phyloP scores from a whole-genome alignment of 768 basidiomycete genomes.

The Suillus subluteus region DNA sequence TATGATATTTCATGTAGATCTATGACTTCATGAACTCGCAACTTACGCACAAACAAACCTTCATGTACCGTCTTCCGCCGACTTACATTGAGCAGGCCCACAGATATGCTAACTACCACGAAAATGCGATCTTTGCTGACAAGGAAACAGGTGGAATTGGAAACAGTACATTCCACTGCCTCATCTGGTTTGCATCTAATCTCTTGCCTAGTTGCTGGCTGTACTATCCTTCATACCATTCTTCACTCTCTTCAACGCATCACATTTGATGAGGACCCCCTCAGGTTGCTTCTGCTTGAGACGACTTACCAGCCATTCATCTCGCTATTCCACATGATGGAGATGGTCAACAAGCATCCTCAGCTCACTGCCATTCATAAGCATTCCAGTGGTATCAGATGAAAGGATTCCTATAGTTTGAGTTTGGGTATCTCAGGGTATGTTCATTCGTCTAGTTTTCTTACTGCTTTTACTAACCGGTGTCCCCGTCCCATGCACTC shows the following conservation, averaged over 20 bases:
- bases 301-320: slow-evolving; percentile 89
- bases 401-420: too few relatives aligned
- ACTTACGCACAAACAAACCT: slow-evolving; percentile 75
- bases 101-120: slow-evolving; percentile 75
- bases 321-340: slow-evolving; percentile 79
- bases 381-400: slow-evolving; percentile 29
- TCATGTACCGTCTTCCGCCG: slow-evolving; percentile 43
- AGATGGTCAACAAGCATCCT: slow-evolving; percentile 53
- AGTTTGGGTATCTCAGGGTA: too few relatives aligned
- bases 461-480: too few relatives aligned
- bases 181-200: not conserved
- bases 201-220: slow-evolving; percentile 67
- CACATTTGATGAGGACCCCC: slow-evolving; percentile 74
- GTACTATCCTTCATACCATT: slow-evolving; percentile 73
- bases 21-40: slow-evolving; percentile 80
- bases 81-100: slow-evolving; percentile 74
- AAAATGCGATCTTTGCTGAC: slow-evolving; percentile 73
- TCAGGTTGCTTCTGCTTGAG: slow-evolving; percentile 75
- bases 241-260: slow-evolving; percentile 74
- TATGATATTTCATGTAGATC: slow-evolving; percentile 43
- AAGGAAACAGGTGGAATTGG: slow-evolving; percentile 45
- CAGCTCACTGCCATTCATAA: slow-evolving; percentile 64
- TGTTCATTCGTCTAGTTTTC: too few relatives aligned
- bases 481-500: too few relatives aligned
- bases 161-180: slow-evolving; percentile 47